phyloP scores from a whole-genome alignment of 140 eudicot genomes.

The Senecio squalidus region DNA sequence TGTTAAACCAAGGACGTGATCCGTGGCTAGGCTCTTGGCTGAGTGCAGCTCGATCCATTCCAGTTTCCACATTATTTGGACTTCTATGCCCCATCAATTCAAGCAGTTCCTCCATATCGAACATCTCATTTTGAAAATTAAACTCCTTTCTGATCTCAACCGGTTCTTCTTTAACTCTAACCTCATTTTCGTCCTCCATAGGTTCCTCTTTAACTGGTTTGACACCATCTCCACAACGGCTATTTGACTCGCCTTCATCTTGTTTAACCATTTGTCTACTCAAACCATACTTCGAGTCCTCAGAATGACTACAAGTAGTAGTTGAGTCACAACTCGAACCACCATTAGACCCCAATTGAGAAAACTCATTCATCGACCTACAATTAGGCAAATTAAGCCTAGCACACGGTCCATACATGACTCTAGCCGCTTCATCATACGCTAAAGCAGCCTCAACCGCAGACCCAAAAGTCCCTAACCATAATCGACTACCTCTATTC shows the following conservation, averaged over 20 bases:
- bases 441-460: slow-evolving; percentile 43
- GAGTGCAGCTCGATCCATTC: background rate
- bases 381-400: slow-evolving; percentile 33
- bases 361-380: slow-evolving; percentile 18
- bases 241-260: slow-evolving; percentile 27
- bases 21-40: background rate
- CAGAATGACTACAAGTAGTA: slow-evolving; percentile 36
- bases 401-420: slow-evolving; percentile 28
- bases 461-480: slow-evolving; percentile 38
- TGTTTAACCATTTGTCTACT: background rate
- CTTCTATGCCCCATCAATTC: slow-evolving; percentile 18
- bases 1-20: background rate
- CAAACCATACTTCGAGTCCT: background rate
- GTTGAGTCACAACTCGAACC: slow-evolving; percentile 44
- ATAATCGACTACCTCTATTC: slow-evolving; percentile 24
- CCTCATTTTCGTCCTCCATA: slow-evolving; percentile 17
- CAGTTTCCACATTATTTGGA: background rate
- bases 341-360: background rate
- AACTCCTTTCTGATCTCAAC: background rate
- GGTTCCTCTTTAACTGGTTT: slow-evolving; percentile 26
- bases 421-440: slow-evolving; percentile 40
- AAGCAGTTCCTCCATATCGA: slow-evolving; percentile 63
- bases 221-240: background rate
- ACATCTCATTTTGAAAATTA: slow-evolving; percentile 45
- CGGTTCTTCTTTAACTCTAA: slow-evolving; percentile 29